Base-by-base conservation (phyloP, 371 early-diverging fungal genomes). In the Mortierella sp. region DNA sequence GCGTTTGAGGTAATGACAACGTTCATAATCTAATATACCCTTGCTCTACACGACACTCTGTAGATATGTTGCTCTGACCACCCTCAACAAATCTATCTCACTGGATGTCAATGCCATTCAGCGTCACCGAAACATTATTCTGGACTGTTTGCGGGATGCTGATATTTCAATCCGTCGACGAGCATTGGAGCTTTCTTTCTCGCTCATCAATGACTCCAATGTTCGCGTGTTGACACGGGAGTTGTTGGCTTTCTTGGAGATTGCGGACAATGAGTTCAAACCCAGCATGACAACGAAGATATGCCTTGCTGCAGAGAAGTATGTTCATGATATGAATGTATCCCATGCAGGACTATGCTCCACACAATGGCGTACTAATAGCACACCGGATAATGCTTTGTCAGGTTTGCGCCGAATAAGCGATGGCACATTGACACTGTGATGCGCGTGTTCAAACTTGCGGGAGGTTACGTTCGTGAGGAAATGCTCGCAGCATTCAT, bases 351-450 rank as follows among this genome's bases (percentile, higher is more conserved):
- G 37, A 29, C 34, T 34, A 10, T 10, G 10, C 34, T 4, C 7
- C 34, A 7, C 10, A 4, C 7, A 7, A 34, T 10, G 34, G 34
- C 34, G 34, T 34, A 34, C 34, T 34, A 34, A 34, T 34, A 10
- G 34, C 4, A 34, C 10, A 4, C 34, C 34, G n/a, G 7, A 34
- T 10, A 34, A 34, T 34, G 34, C 4, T 34, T 13, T 13, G 7
- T 3, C 71, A 83, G 88, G 54, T 90, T 88, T 57, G 92, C 92
- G n/a, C 92, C 92, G 25, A 96, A 96, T 80, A 91, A 90, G 74
- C 88, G 96, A 53, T 98, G 99, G 99, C 95, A 96, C 69, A 88
- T 98, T 53, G 99, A 98, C 70, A 96, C 96, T 6, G 90, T 97
- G 65, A 72, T 94, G 57, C 91, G 97, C 10, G 95, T 97, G 54